Percentiles rank a stretch among this genome's conserved stretches.
Evolutionary conservation across 768 basidiomycete species (phyloP).

Genomic region (Hortiboletus flavorubellus): DNA sequence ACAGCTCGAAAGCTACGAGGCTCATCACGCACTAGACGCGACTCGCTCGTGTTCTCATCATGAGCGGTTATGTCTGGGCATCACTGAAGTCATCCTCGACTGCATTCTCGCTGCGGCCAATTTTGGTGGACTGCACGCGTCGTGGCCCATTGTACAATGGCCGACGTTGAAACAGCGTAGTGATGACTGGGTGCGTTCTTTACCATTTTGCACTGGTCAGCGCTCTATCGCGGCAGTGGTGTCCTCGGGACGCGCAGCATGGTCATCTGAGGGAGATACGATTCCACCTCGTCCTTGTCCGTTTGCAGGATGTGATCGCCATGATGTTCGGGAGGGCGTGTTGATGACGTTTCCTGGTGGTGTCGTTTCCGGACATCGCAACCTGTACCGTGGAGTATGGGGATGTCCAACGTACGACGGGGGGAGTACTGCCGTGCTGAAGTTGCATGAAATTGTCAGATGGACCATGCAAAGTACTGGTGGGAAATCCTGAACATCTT

Average conservation of each 20-base stretch:
- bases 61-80: slow-evolving; percentile 27
- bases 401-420: too few species aligned
- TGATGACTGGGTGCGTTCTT: slow-evolving; percentile 13
- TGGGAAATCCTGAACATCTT: too few species aligned
- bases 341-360: too few species aligned
- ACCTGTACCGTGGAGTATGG: too few species aligned
- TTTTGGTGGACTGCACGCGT: slow-evolving; percentile 9
- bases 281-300: background rate
- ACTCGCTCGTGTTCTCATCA: slow-evolving; percentile 10
- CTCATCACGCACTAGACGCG: slow-evolving; percentile 17
- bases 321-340: background rate
- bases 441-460: background rate
- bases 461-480: background rate
- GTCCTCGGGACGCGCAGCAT: background rate
- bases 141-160: background rate
- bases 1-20: slow-evolving; percentile 17
- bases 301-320: background rate
- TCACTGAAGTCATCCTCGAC: slow-evolving; percentile 17
- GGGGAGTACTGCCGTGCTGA: background rate
- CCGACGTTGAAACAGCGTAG: slow-evolving; percentile 14
- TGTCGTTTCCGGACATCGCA: too few species aligned
- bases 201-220: background rate
- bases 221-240: slow-evolving; percentile 8
- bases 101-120: slow-evolving; percentile 14
- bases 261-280: background rate